These are phyloP conservation scores for Penicillium sp. DNA, from an alignment of 2,329 filamentous ascomycete species.

Conservation along the genomic window DNA sequence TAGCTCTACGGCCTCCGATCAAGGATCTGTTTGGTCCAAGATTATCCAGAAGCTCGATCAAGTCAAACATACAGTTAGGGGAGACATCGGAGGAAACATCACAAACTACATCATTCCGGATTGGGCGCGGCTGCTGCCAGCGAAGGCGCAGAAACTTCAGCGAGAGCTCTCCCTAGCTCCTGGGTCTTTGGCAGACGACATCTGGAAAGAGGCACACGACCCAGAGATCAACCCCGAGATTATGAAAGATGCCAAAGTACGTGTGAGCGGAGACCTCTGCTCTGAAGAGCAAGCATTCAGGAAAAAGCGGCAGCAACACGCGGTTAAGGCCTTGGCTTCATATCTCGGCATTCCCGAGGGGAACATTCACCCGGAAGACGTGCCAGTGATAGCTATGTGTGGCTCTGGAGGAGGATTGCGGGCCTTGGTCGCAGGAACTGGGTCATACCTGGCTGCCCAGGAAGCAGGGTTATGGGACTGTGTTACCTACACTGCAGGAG, in stretches of 20 bases:
- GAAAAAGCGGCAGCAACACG: slow-evolving; percentile 63
- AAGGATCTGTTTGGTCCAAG: slow-evolving; percentile 44
- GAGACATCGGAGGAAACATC: slow-evolving; percentile 53
- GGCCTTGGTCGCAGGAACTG: slow-evolving; percentile 84
- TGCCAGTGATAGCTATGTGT: slow-evolving; percentile 89
- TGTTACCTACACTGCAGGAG: slow-evolving; percentile 88
- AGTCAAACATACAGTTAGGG: slow-evolving; percentile 41
- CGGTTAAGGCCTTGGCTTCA: slow-evolving; percentile 69
- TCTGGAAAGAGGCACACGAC: slow-evolving; percentile 89
- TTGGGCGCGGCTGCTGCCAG: slow-evolving; percentile 76
- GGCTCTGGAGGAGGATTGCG: slow-evolving; percentile 89
- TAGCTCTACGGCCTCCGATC: slow-evolving; percentile 19
- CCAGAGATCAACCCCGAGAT: slow-evolving; percentile 84
- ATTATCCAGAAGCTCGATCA: slow-evolving; percentile 51
- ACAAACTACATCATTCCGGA: slow-evolving; percentile 73
- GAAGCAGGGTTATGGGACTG: slow-evolving; percentile 92
- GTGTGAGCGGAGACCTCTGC: slow-evolving; percentile 78
- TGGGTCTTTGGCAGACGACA: slow-evolving; percentile 84
- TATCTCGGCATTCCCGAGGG: slow-evolving; percentile 76
- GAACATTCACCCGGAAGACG: slow-evolving; percentile 87
- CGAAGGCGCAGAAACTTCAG: slow-evolving; percentile 77
- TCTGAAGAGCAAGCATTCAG: slow-evolving; percentile 77
- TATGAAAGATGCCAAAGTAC: slow-evolving; percentile 72
- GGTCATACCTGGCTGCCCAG: slow-evolving; percentile 77
- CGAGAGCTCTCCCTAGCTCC: slow-evolving; percentile 82